phyloP scores from a whole-genome alignment of 192 early-diverging fungal genomes.

The Kappamyces sp. region DNA sequence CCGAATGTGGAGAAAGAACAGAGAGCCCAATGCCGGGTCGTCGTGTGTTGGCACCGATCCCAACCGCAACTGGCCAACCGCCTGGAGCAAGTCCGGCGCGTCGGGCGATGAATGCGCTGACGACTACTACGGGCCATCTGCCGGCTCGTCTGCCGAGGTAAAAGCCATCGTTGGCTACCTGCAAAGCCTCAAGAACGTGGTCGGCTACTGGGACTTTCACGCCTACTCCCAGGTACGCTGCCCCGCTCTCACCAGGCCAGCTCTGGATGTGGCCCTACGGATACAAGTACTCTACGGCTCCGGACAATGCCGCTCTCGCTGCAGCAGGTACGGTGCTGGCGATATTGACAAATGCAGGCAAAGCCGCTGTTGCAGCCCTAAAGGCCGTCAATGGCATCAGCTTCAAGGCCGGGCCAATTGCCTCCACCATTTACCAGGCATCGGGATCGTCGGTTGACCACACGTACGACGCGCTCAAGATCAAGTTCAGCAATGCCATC shows the following conservation, averaged over 20 bases:
- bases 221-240: slow-evolving; percentile 5
- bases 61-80: slow-evolving; percentile 48
- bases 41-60: slow-evolving; percentile 35
- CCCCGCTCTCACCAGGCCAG: slow-evolving; percentile 16
- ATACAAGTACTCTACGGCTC: slow-evolving; percentile 13
- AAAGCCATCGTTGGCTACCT: slow-evolving; percentile 37
- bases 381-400: slow-evolving; percentile 7
- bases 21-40: slow-evolving; percentile 42
- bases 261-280: slow-evolving; percentile 49
- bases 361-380: slow-evolving; percentile 23
- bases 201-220: slow-evolving; percentile 26
- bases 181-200: slow-evolving; percentile 23
- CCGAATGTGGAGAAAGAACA: slow-evolving; percentile 37
- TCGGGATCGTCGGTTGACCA: slow-evolving; percentile 26
- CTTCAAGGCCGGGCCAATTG: slow-evolving; percentile 15
- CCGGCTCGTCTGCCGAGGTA: slow-evolving; percentile 39
- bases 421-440: slow-evolving; percentile 24
- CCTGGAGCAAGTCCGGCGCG: slow-evolving; percentile 44
- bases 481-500: slow-evolving; percentile 4
- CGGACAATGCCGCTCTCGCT: slow-evolving; percentile 13
- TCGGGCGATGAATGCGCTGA: slow-evolving; percentile 44
- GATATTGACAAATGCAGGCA: background rate
- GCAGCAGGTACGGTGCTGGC: background rate
- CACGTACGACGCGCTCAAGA: slow-evolving; percentile 3
- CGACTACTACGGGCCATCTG: slow-evolving; percentile 34